Base-by-base conservation (phyloP, 2,329 filamentous ascomycete genomes). In the Epichloe amarillans region DNA sequence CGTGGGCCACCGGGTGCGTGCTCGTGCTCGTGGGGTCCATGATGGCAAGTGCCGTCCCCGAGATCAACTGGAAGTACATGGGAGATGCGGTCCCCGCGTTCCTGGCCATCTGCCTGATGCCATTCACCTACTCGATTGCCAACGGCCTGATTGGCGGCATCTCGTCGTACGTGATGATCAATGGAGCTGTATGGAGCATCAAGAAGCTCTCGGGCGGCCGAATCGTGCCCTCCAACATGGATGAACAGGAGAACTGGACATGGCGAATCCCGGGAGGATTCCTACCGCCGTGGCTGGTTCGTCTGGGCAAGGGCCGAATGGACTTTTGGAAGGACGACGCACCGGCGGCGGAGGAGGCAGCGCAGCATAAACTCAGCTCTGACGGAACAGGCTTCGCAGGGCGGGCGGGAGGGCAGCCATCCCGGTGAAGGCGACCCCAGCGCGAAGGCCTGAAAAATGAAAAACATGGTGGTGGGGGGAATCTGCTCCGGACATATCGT, bases 1-100 rank as follows among this genome's bases (percentile, higher is more conserved):
- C 88, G 0, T 94, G 87, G 86, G 88, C 88, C 3, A 95, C 88
- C 0, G 88, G 88, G 46, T 89, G 85, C 63, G 89, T 89, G n/a
- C 76, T 94, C 26, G 76, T 95, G 58, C 80, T 95, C 39, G 87
- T 95, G 50, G 88, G 88, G n/a, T 82, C 83, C 19, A 84, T 94
- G 76, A 94, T 94, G 88, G 81, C 84, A 51, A 77, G 80, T 54
- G 77, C 86, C 1, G 85, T 86, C 12, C 79, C 79, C 15, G 84
- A 93, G 56, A 90, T 95, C 72, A 95, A 95, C 74, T 95, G 88
- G 88, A 73, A 74, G 45, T 94, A 95, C 67, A 73, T 88, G 54
- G 88, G 88, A 49, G 88, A 95, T 64, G 83, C 86, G 1, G 75
- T 94, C 23, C 88, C 88, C 0, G 87, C 88, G 3, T 94, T 94